Base-by-base conservation (phyloP, 2,329 filamentous ascomycete genomes). In the Zalaria obscura region DNA sequence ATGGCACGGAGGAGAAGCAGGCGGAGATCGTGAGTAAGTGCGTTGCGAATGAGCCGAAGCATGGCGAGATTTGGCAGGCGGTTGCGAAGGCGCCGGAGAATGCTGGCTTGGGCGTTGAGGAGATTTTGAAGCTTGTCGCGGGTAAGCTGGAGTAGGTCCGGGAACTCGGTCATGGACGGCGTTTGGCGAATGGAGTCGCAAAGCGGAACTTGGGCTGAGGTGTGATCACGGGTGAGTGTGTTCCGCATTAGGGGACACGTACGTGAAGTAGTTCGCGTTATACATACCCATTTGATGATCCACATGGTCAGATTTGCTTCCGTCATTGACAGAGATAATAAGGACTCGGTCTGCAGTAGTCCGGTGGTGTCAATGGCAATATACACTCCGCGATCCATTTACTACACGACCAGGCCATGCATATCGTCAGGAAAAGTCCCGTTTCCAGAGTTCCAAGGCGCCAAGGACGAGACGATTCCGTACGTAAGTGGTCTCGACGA, bases 1-100 rank as follows among this genome's bases (percentile, higher is more conserved):
- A 98, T 64, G 93, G 91, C 6, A 95, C 87, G 4, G 80, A 86
- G 56, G 89, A 94, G 68, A 98, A 96, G 78, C 73, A 82, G 54
- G 75, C 70, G 27, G 91, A 96, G 56, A 81, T 95, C 28, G 60
- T 94, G 4, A 70, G 69, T 43, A 94, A 93, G 65, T 88, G 84
- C 52, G 70, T 83, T 28, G 65, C 81, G 38, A 88, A 79, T 43
- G 91, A 96, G 61, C 93, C 93, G 3, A 78, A 80, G 52, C 87
- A 98, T 60, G 91, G 91, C 9, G 91, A 98, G 69, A 67, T 82
- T 26, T 98, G 91, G 91, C 85, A 93, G 66, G 65, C 68, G 5
- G 70, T 95, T 3, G 77, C 80, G 11, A 98, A 98, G 70, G 77
- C 88, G 53, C 89, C 89, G 1, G 73, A 71, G 61, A 93, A 93